Base-by-base conservation (phyloP, 805 yeast species). In the Tetrapisispora iriomotensis region DNA sequence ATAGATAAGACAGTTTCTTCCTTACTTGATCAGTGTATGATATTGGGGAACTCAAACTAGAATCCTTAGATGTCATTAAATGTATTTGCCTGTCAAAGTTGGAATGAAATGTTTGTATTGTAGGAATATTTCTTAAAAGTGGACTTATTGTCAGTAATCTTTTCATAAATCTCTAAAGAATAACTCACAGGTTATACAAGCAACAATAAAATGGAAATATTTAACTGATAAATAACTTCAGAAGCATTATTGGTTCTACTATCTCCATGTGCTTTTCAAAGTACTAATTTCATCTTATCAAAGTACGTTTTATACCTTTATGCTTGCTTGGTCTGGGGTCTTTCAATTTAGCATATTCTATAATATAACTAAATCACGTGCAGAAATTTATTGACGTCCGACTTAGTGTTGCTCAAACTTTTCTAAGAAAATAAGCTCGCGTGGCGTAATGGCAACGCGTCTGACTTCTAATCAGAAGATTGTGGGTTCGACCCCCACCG, bases 391-490 rank as follows among this genome's bases (percentile, higher is more conserved):
- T 13, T 13, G 10, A 8, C 4, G n/a, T 13, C 28, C 6, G n/a
- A 25, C 9, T 25, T 13, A 6, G n/a, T 15, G n/a, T 26, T 14
- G 8, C 12, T 29, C 20, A 14, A n/a, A 14, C 4, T 17, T 17
- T 17, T 22, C 14, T 28, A 37, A 31, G 40, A 32, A 37, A 26
- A 25, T 38, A 32, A 54, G 69, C 69, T 64, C 62, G 67, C 62
- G 68, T 65, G 69, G 69, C 69, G 69, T 64, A 65, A 65, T 65
- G 69, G 69, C 68, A 65, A 64, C 69, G 69, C 69, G 69, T 65
- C 68, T 65, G 69, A 65, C 69, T 65, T 64, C 68, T 64, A 65
- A 65, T 65, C 69, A 65, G 67, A 64, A 65, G 69, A 64, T 65
- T 65, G 66, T 61, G 69, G 69, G 69, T 65, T 65, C 69, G 69